Conservation (phyloP, 2,329 filamentous ascomycete genomes). For the Leptosphaerulina australis region DNA sequence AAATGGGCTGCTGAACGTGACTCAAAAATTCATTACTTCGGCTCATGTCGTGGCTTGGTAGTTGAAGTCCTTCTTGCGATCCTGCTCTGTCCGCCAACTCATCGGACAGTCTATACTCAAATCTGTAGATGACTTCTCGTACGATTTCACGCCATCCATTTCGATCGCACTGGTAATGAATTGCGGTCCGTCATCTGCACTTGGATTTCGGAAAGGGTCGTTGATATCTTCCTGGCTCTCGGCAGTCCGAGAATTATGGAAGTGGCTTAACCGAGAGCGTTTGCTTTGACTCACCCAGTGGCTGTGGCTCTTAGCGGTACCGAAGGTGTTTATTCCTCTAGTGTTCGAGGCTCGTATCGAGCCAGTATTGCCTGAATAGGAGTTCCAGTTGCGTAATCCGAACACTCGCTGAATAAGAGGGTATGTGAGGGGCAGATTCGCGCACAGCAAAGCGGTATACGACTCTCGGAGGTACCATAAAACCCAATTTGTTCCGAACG, state of each 20-base stretch:
- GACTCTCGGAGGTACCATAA: conserved; percentile 66
- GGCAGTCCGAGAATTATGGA: conserved; percentile 23
- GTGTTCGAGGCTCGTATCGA: conserved; percentile 9
- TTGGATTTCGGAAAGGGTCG: conserved; percentile 24
- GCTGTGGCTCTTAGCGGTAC: conserved; percentile 9
- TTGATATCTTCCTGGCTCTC: conserved; percentile 34
- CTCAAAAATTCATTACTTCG: conserved; percentile 13
- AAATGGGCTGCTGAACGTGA: conserved; percentile 11
- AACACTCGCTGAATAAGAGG: conserved; percentile 60
- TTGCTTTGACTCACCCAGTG: conserved; percentile 24
- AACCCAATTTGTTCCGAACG: conserved; percentile 62
- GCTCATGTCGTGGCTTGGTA: conserved; percentile 21
- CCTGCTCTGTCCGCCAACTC: conserved; percentile 23
- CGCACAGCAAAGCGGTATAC: conserved; percentile 64
- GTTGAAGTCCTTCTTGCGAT: conserved; percentile 18
- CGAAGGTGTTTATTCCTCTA: conserved; percentile 5
- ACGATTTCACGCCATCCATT: conserved; percentile 27
- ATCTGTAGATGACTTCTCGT: conserved; percentile 15
- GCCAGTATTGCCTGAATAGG: conserved; percentile 24
- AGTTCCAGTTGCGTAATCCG: conserved; percentile 43
- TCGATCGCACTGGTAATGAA: conserved; percentile 38
- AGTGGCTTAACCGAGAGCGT: conserved; percentile 19
- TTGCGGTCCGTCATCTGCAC: conserved; percentile 20
- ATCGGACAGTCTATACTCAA: conserved; percentile 18
- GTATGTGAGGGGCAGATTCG: conserved; percentile 67